These are phyloP conservation scores for Ramularia collo-cygni DNA, from an alignment of 2,329 filamentous ascomycete genomes.

Conservation along the genomic window DNA sequence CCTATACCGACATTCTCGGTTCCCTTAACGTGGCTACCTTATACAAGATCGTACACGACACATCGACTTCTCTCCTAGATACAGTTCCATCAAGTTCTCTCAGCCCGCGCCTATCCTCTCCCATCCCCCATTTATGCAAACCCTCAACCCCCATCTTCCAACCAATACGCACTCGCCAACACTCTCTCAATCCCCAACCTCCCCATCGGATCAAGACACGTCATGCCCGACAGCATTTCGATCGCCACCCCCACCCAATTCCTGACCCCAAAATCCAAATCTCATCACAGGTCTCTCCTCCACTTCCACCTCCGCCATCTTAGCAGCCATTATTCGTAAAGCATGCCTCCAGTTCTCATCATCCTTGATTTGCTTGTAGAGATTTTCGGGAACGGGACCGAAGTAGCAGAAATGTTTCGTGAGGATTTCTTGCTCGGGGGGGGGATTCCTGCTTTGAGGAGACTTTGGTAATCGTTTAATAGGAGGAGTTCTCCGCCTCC, in stretches of 20 bases:
- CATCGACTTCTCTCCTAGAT: too few species aligned
- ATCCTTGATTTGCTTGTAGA: slow-evolving; percentile 26
- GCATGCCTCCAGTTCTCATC: slow-evolving; percentile 23
- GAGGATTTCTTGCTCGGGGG: slow-evolving; percentile 31
- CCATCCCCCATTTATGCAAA: too few species aligned
- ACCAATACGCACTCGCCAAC: slow-evolving; percentile 29
- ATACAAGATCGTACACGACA: too few species aligned
- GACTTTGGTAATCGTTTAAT: slow-evolving; percentile 28
- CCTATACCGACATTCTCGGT: too few species aligned
- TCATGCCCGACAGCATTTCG: slow-evolving; percentile 33
- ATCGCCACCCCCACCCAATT: slow-evolving; percentile 23
- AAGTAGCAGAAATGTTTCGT: slow-evolving; percentile 32
- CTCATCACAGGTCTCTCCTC: slow-evolving; percentile 25
- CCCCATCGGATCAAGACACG: slow-evolving; percentile 28
- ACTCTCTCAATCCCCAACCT: slow-evolving; percentile 31
- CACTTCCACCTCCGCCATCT: slow-evolving; percentile 24
- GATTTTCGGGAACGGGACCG: slow-evolving; percentile 27
- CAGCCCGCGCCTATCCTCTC: too few species aligned
- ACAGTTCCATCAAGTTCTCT: too few species aligned
- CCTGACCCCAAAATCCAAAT: slow-evolving; percentile 27
- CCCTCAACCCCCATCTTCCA: too few species aligned
- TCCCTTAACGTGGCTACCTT: too few species aligned
- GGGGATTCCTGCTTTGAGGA: slow-evolving; percentile 24
- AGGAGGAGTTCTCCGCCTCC: slow-evolving; percentile 28
- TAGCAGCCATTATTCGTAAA: slow-evolving; percentile 22